Evolutionary conservation across 2,329 filamentous ascomycete genomes (phyloP), one percentile per base, ranked within the genome.

Genomic region (Fusarium protoensiforme): DNA sequence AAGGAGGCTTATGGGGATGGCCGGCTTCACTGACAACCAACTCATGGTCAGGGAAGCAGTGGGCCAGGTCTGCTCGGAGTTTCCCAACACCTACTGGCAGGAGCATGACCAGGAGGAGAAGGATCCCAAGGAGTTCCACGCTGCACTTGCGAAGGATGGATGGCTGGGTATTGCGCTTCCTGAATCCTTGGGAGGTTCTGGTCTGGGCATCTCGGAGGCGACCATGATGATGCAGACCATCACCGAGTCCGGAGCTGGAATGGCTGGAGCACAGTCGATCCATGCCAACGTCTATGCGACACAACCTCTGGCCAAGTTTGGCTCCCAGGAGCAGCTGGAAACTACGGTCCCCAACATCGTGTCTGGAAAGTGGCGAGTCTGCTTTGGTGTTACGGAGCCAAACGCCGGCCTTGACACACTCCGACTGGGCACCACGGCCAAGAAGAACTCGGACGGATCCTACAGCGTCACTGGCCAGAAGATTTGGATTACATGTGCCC

Each of bases 171-270:
- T 96, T 73, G 93, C 93, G 0, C 83, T 96, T 5, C 93, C 93
- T 0, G 92, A 95, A 78, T 85, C 89, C 0, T 87, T 94, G 0
- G 94, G 94, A 4, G 94, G 94, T 1, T 88, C 92, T 1, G 93
- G 92, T 0, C 82, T 97, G 10, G 93, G 91, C 10, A 94, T 97
- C 38, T 92, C 92, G 1, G 94, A 96, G 79, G 94, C 94, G 1
- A 94, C 92, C 0, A 93, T 96, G 88, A 96, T 96, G 93, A 88
- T 96, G 86, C 94, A 97, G 77, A 93, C 93, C 3, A 93, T 95
- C 65, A 85, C 92, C 1, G 92, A 95, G 83, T 92, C 90, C 2
- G 94, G 94, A 0, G 94, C 94, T 5, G 94, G 94, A 5, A 94
- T 96, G 86, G 93, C 93, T 0, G 90, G 90, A 1, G 89, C 90